Evolutionary conservation across 2,329 filamentous ascomycete genomes (phyloP).

Genomic region (Stagonosporopsis vannaccii): DNA sequence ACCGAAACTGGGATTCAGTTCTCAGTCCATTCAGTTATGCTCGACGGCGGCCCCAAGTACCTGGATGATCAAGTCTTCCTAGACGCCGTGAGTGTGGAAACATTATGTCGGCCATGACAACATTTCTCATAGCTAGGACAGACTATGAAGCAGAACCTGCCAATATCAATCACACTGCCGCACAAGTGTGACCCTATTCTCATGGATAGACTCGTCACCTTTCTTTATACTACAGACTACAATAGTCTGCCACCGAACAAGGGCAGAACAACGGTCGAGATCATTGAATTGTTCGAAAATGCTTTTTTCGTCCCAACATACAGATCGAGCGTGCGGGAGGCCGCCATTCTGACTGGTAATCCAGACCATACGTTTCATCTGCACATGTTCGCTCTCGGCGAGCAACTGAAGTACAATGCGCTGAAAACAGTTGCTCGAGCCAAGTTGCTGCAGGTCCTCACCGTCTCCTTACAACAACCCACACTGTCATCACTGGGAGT

Average conservation of each 20-base stretch:
- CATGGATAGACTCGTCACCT: slow-evolving; percentile 20
- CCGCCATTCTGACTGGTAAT: neutral
- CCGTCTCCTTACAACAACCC: neutral
- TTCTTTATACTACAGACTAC: slow-evolving; percentile 25
- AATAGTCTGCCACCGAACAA: neutral
- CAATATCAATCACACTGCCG: neutral
- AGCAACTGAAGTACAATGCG: slow-evolving; percentile 16
- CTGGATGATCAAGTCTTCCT: neutral
- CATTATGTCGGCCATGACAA: neutral
- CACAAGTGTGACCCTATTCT: slow-evolving; percentile 16
- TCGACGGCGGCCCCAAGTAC: neutral
- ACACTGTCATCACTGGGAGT: neutral
- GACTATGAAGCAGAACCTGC: neutral
- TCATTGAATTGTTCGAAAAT: neutral
- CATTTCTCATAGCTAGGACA: neutral
- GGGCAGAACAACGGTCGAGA: neutral
- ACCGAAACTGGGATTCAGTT: neutral
- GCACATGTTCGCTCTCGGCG: slow-evolving; percentile 22
- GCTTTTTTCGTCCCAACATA: neutral
- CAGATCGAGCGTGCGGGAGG: neutral
- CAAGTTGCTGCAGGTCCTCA: neutral
- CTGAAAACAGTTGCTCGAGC: slow-evolving; percentile 6
- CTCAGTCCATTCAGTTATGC: neutral
- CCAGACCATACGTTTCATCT: slow-evolving; percentile 14
- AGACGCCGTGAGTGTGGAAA: neutral